Evolutionary conservation across 192 early-diverging fungal genomes (phyloP).

Genomic region (Rhizophagus prolifer): DNA sequence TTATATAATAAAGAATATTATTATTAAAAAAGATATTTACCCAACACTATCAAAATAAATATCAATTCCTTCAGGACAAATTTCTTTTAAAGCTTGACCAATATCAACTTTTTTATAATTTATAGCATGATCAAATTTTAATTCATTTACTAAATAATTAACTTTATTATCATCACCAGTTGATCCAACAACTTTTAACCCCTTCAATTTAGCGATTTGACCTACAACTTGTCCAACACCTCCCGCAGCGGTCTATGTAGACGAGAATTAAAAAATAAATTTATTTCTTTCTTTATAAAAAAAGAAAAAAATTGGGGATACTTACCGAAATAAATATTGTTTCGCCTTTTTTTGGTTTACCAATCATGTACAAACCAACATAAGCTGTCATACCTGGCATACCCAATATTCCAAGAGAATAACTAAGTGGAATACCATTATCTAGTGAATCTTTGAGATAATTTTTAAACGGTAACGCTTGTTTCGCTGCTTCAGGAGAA

Average conservation of each 20-base stretch:
- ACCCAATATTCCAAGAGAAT: slow-evolving; percentile 44
- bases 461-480: slow-evolving; percentile 66
- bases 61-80: slow-evolving; percentile 78
- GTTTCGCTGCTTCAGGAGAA: slow-evolving; percentile 52
- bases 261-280: neutral
- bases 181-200: slow-evolving; percentile 71
- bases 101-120: slow-evolving; percentile 77
- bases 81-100: slow-evolving; percentile 53
- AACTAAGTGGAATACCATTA: slow-evolving; percentile 28
- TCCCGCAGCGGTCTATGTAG: slow-evolving; percentile 67
- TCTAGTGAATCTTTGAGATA: slow-evolving; percentile 33
- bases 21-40: neutral
- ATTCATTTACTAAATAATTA: slow-evolving; percentile 53
- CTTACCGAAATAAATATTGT: slow-evolving; percentile 72
- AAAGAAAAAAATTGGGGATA: no score
- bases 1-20: neutral
- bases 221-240: slow-evolving; percentile 76
- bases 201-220: slow-evolving; percentile 74
- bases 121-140: slow-evolving; percentile 76
- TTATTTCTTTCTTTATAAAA: neutral
- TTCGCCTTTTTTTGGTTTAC: slow-evolving; percentile 79
- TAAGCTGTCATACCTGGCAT: slow-evolving; percentile 66
- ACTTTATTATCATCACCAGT: slow-evolving; percentile 79
- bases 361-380: slow-evolving; percentile 57
- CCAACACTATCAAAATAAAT: slow-evolving; percentile 86